Evolutionary conservation across 73 alveolate genomes (phyloP).

Genomic region (Paramecium octaurelia): DNA sequence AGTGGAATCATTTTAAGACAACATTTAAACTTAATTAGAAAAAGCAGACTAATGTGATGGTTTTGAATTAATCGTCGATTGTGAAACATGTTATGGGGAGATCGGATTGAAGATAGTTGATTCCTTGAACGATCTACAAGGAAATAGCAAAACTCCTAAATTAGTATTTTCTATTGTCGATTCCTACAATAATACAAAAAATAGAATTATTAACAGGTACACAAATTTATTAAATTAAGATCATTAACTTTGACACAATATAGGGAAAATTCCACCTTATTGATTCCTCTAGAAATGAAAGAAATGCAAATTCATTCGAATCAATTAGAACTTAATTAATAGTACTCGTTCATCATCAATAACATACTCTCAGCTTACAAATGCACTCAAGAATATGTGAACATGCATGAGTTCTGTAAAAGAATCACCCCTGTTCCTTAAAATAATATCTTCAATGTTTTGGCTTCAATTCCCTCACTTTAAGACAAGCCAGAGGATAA

Average conservation of each 20-base stretch:
- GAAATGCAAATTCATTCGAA: background rate
- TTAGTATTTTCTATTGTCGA: background rate
- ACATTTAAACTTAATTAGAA: background rate
- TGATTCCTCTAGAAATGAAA: background rate
- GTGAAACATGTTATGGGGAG: background rate
- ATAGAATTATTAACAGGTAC: background rate
- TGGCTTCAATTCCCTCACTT: background rate
- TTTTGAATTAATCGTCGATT: background rate
- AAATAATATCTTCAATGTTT: constrained; percentile 1
- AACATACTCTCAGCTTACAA: background rate
- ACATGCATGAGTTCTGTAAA: background rate
- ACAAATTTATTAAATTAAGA: background rate
- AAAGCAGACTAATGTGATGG: background rate
- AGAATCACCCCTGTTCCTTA: background rate
- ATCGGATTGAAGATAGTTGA: background rate
- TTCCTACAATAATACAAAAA: background rate
- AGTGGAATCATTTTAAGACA: background rate
- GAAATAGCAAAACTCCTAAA: background rate
- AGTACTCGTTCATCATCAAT: background rate
- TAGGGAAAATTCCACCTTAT: background rate
- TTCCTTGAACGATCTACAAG: background rate
- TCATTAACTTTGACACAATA: background rate
- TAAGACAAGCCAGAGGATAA: background rate
- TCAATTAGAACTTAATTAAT: background rate
- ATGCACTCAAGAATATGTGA: background rate